Evolutionary conservation across 352 stramenopile genomes (phyloP).

Genomic region (Phytophthora pisi): DNA sequence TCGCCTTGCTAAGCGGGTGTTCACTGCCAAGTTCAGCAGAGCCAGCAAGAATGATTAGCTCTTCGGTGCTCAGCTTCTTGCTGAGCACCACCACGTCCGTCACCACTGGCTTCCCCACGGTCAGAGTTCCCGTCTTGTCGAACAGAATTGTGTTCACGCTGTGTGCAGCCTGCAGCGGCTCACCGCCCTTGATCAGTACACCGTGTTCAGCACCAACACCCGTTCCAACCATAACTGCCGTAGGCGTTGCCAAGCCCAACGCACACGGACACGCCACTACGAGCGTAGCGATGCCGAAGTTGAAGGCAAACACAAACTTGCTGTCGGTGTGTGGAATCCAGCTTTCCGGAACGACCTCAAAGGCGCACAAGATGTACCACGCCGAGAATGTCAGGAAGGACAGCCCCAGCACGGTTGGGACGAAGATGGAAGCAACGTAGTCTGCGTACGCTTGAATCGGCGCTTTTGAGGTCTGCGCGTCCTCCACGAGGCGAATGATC

Average conservation of each 20-base stretch:
- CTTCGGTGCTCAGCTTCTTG: slow-evolving; percentile 79
- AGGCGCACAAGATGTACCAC: slow-evolving; percentile 91
- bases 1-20: slow-evolving; percentile 94
- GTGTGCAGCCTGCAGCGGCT: slow-evolving; percentile 91
- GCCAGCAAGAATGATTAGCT: slow-evolving; percentile 88
- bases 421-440: slow-evolving; percentile 95
- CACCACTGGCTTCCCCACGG: slow-evolving; percentile 89
- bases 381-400: slow-evolving; percentile 94
- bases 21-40: slow-evolving; percentile 94
- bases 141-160: slow-evolving; percentile 97
- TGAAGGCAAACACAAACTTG: slow-evolving; percentile 93
- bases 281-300: slow-evolving; percentile 97
- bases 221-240: slow-evolving; percentile 98
- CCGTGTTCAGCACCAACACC: slow-evolving; percentile 96
- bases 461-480: slow-evolving; percentile 97
- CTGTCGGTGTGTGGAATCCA: slow-evolving; percentile 81
- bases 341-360: slow-evolving; percentile 58
- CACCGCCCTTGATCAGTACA: slow-evolving; percentile 98
- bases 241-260: slow-evolving; percentile 97
- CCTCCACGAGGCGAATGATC: slow-evolving; percentile 98
- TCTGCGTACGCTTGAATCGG: slow-evolving; percentile 98
- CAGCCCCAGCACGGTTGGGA: slow-evolving; percentile 93
- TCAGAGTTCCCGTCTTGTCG: slow-evolving; percentile 99
- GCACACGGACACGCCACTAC: slow-evolving; percentile 99
- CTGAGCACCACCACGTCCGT: slow-evolving; percentile 85